Base-by-base conservation (phyloP, 2,329 filamentous ascomycete genomes). In the Beauveria asiatica region DNA sequence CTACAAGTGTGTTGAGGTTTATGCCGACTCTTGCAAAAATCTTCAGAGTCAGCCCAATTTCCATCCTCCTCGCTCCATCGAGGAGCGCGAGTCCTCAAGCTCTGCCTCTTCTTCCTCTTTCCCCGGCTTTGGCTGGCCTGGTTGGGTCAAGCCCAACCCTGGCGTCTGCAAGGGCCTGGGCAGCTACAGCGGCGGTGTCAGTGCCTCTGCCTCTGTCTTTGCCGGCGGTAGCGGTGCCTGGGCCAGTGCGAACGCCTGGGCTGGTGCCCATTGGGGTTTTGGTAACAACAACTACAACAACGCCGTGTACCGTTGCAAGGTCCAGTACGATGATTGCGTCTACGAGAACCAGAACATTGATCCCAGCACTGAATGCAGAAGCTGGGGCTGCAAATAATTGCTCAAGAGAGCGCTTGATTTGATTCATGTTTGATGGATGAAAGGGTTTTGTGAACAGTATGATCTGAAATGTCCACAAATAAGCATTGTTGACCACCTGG, bases 251-350 rank as follows among this genome's bases (percentile, higher is more conserved):
- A 51, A 60, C 9, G 54, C 60, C n/a, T 52, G 45, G 48, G 53
- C 60, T 23, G n/a, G 61, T 39, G 37, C 53, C 17, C 50, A 48
- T 61, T 70, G 68, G 65, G 70, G 68, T 49, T 64, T 64, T 21
- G 64, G 67, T 46, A 71, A 70, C 64, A 73, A 73, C 44, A 65
- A 66, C 57, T 69, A 68, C 58, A 63, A 66, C 57, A 71, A 68
- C 57, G 69, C 70, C n/a, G 63, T 64, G 49, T 67, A 65, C 57
- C 79, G 80, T 68, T 83, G 81, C 69, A 69, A 73, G 61, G 70
- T 72, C 21, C 81, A 83, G 72, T 80, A 80, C 65, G 64, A 64
- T 3, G 80, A 82, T 66, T 83, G 80, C 63, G 65, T 80, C 61
- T 52, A 42, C 16, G 68, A 70, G 30, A 83, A 83, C 69, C 68